Evolutionary conservation across 2,329 filamentous ascomycete species (phyloP), one percentile per base, ranked within the genome.

Genomic region (Aureobasidium lini): DNA sequence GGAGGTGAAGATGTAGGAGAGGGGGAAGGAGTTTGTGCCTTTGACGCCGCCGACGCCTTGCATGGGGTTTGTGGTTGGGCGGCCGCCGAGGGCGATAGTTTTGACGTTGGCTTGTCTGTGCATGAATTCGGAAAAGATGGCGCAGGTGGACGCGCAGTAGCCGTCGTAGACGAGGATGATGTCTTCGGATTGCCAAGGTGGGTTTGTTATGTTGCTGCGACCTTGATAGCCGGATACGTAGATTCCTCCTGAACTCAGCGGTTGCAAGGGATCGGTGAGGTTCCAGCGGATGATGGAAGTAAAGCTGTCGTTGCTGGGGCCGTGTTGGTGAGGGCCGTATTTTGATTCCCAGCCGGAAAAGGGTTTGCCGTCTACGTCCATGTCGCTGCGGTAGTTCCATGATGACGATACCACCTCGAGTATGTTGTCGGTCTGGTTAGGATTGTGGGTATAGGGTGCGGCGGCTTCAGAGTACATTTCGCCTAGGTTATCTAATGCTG

Each of bases 151-250:
- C 1, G 74, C 73, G 65, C 76, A 78, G 69, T 74, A 75, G 60
- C 76, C 76, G 57, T 78, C 76, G 40, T 67, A 69, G 1, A 73
- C 73, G 23, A 85, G 70, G 44, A 85, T 74, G 43, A 86, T 79
- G 66, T 86, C 78, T 60, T 84, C 79, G 2, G 81, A 72, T 1
- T 72, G 74, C 67, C 86, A 86, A 1, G 81, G 82, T 62, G 77
- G 65, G 9, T 46, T 72, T 0, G 77, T 73, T 42, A 78, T 73
- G 65, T 79, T 78, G 16, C 71, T 66, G 13, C 75, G 74, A 62
- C 73, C 74, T 54, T 76, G 71, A 65, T 81, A 81, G 47, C 80
- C 81, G 1, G 76, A 77, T 54, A 83, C 61, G 60, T 67, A 62
- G 53, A 73, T 71, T 5, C 71, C 71, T 4, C 49, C 49, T 40